phyloP scores from a whole-genome alignment of 2,329 filamentous ascomycete species.

The Cytospora leucostoma region DNA sequence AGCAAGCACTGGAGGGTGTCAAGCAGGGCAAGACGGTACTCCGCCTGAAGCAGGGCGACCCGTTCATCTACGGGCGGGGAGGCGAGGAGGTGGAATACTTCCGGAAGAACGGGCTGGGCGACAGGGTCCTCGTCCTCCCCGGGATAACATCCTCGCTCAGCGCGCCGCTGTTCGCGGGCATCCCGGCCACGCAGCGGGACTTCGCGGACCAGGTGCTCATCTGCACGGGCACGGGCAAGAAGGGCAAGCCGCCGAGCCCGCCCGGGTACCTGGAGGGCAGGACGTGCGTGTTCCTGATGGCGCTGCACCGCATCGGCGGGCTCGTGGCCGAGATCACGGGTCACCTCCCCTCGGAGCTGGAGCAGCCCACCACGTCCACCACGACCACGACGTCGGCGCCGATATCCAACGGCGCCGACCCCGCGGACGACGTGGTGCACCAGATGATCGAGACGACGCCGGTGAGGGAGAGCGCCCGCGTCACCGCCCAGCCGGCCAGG shows the following conservation, averaged over 20 bases:
- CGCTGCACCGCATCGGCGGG: slow-evolving; percentile 77
- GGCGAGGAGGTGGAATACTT: slow-evolving; percentile 93
- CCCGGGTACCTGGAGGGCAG: slow-evolving; percentile 75
- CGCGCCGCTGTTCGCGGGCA: slow-evolving; percentile 83
- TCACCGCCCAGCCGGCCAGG: slow-evolving; percentile 32
- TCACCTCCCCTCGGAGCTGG: slow-evolving; percentile 38
- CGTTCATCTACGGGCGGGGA: slow-evolving; percentile 92
- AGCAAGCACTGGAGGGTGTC: slow-evolving; percentile 70
- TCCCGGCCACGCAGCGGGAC: slow-evolving; percentile 85
- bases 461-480: background rate
- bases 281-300: slow-evolving; percentile 95
- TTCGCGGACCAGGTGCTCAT: slow-evolving; percentile 91
- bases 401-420: background rate
- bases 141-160: slow-evolving; percentile 87
- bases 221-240: slow-evolving; percentile 94
- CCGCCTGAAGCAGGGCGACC: slow-evolving; percentile 92
- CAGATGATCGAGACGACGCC: slow-evolving; percentile 20
- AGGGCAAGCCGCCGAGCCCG: slow-evolving; percentile 79
- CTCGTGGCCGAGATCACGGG: slow-evolving; percentile 71
- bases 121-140: slow-evolving; percentile 70
- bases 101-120: slow-evolving; percentile 66
- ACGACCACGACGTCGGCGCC: slow-evolving; percentile 5
- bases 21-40: slow-evolving; percentile 74
- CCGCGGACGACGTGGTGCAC: slow-evolving; percentile 13
- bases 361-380: slow-evolving; percentile 32